Evolutionary conservation across 108 stramenopile genomes (phyloP).

Genomic region (Conticribra guillardii): DNA sequence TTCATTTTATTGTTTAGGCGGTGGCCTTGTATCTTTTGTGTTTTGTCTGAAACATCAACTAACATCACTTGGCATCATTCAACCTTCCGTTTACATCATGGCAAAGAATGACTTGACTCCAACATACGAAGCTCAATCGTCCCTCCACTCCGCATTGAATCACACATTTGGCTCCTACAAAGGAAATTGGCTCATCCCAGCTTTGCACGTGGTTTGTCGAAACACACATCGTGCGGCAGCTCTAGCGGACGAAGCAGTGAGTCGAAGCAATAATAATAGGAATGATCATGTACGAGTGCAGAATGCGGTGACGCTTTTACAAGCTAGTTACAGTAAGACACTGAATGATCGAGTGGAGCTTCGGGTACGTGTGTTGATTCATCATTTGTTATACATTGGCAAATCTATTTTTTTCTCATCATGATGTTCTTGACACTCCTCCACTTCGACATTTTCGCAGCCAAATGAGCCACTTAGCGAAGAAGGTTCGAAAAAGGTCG

Average conservation of each 20-base stretch:
- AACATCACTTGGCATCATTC: too few species aligned
- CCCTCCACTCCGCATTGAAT: slow-evolving; percentile 73
- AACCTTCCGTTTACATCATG: too few species aligned
- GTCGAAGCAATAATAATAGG: slow-evolving; percentile 26
- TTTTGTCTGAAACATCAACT: too few species aligned
- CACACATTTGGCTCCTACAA: slow-evolving; percentile 64
- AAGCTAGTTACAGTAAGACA: slow-evolving; percentile 82
- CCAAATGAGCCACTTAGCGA: slow-evolving; percentile 56
- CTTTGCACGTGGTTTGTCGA: slow-evolving; percentile 74
- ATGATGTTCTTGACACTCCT: neutral
- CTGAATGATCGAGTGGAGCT: slow-evolving; percentile 86
- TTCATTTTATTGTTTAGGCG: slow-evolving; percentile 1
- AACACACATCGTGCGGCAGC: slow-evolving; percentile 71
- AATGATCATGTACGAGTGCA: slow-evolving; percentile 75
- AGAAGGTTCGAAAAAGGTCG: slow-evolving; percentile 83
- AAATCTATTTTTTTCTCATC: neutral
- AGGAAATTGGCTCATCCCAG: slow-evolving; percentile 87
- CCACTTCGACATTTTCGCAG: neutral
- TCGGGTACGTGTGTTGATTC: slow-evolving; percentile 37
- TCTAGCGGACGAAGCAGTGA: slow-evolving; percentile 59
- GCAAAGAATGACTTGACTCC: slow-evolving; percentile 57
- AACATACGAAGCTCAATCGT: slow-evolving; percentile 66
- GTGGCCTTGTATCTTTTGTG: slow-evolving; percentile 2
- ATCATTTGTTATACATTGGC: slow-evolving; percentile 32
- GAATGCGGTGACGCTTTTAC: slow-evolving; percentile 75